Evolutionary conservation across 768 basidiomycete genomes (phyloP), one percentile per base, ranked within the genome.

Genomic region (Macrolepiota albuminosa): DNA sequence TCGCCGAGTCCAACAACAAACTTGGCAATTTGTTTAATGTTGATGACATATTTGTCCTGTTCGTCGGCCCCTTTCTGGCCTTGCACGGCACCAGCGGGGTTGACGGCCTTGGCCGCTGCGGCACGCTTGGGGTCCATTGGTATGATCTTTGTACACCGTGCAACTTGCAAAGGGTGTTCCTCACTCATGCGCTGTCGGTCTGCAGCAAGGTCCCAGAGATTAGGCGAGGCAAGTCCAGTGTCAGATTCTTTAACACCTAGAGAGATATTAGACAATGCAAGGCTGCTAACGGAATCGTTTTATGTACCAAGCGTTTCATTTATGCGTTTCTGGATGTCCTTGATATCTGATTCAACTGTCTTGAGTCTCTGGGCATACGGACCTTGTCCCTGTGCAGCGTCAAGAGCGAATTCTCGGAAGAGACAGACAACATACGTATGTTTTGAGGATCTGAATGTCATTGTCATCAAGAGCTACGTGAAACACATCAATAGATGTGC

Each of bases 21-120:
- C 76, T 99, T 99, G 9, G 97, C 97, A 70, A 98, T 97, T 77
- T 99, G 97, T 73, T 98, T 97, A 75, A 99, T 95, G 72, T 96
- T 97, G 75, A 99, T 98, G 68, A 99, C 93, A 75, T 99, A 98
- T 76, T 98, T 95, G 77, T 98, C 96, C 69, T 96, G 94, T 72
- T 98, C 97, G 70, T 98, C 97, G 21, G 96, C 97, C 64, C 95
- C 95, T 73, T 96, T 97, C 77, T 93, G 89, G 4, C 94, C 91
- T 73, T 93, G 90, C 4, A 78, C 72, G 10, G 86, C 90, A 58
- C 91, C 91, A 14, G 80, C 76, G 3, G 91, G 85, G 62, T 95
- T 93, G 58, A 93, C 84, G 6, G 89, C 81, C 56, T 83, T 84
- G 13, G 93, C 92, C 18, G 86, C 84, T 65, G 88, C 89, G 8